phyloP scores from a whole-genome alignment of 495 filamentous ascomycete species.

The Tuber microsphaerosporum region DNA sequence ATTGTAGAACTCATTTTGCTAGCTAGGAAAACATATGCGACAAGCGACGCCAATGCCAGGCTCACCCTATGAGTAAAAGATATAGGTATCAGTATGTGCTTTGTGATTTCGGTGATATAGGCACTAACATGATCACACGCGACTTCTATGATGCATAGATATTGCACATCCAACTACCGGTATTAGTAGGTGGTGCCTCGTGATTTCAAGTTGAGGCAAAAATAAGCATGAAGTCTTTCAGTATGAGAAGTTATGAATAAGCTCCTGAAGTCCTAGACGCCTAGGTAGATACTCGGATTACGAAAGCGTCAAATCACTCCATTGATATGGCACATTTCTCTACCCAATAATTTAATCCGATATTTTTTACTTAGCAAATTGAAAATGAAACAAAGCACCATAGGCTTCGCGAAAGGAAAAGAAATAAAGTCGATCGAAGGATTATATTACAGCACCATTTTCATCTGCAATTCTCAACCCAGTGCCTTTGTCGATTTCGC shows the following conservation, averaged over 20 bases:
- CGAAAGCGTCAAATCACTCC: background rate
- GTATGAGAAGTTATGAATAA: background rate
- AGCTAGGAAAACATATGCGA: background rate
- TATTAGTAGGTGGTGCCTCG: background rate
- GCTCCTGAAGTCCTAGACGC: background rate
- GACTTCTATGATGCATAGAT: background rate
- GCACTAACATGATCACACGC: background rate
- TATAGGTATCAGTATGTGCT: background rate
- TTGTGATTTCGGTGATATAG: background rate
- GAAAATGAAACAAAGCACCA: background rate
- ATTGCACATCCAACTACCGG: background rate
- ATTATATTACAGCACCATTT: slow-evolving; percentile 3
- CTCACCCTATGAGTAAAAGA: background rate
- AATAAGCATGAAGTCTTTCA: background rate
- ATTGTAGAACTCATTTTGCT: background rate
- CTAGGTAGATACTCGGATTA: background rate
- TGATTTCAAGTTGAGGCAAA: background rate
- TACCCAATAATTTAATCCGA: background rate
- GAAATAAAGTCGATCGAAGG: background rate
- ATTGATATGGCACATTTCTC: background rate
- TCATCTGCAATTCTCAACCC: background rate
- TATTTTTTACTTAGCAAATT: background rate
- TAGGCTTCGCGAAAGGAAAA: background rate
- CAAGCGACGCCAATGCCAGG: background rate
- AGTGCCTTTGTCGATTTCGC: background rate